Evolutionary conservation across 1,139 yeast genomes (phyloP).

Genomic region (Pichia cactophila): DNA sequence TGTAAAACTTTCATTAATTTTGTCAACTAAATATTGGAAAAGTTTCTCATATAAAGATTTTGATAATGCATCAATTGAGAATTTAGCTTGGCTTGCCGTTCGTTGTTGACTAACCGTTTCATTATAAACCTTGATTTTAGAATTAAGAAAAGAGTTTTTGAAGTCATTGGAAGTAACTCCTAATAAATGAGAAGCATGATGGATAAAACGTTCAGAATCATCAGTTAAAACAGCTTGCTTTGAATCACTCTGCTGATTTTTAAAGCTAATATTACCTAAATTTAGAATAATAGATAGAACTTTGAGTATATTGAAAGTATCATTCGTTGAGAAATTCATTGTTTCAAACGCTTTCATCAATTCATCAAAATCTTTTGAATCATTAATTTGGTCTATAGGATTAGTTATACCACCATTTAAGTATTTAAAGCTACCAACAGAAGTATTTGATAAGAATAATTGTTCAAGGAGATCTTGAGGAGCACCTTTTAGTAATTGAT

Average conservation of each 20-base stretch:
- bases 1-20: slow-evolving; percentile 62
- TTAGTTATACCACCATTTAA: slow-evolving; percentile 44
- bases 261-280: slow-evolving; percentile 76
- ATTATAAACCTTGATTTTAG: slow-evolving; percentile 86
- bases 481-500: slow-evolving; percentile 74
- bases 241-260: slow-evolving; percentile 46
- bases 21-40: slow-evolving; percentile 69
- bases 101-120: slow-evolving; percentile 79
- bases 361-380: slow-evolving; percentile 54
- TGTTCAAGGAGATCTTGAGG: slow-evolving; percentile 39
- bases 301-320: slow-evolving; percentile 54
- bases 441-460: slow-evolving; percentile 39
- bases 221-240: slow-evolving; percentile 74
- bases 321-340: slow-evolving; percentile 59
- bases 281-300: slow-evolving; percentile 73
- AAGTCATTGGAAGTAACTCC: slow-evolving; percentile 55
- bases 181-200: slow-evolving; percentile 46
- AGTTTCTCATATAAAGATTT: slow-evolving; percentile 80
- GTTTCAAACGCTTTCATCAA: slow-evolving; percentile 61
- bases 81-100: slow-evolving; percentile 72
- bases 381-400: slow-evolving; percentile 66
- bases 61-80: slow-evolving; percentile 79
- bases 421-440: slow-evolving; percentile 46
- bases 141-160: slow-evolving; percentile 54
- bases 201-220: slow-evolving; percentile 43